Conservation (phyloP, 1,284 basidiomycete species). For the Spongiforma sp. region DNA sequence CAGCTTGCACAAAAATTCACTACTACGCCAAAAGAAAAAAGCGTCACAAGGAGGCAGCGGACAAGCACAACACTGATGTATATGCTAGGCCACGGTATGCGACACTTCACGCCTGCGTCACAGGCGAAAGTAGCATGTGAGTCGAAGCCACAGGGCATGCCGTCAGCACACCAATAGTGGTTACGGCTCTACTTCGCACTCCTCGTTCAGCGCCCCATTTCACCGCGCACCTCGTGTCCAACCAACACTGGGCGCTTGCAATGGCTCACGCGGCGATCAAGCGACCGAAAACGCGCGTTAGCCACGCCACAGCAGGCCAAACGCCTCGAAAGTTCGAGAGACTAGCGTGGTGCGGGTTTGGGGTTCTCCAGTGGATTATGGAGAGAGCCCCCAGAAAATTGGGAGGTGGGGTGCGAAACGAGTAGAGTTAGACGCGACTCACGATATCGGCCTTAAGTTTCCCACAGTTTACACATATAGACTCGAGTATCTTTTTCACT, state of each 20-base stretch:
- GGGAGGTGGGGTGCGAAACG: conserved; percentile 90
- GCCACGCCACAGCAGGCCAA: conserved; percentile 73
- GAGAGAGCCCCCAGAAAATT: conserved; percentile 96
- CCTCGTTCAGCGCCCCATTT: conserved; percentile 95
- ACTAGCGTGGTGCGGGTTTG: conserved; percentile 81
- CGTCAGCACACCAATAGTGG: conserved; percentile 35
- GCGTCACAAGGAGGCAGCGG: conserved; percentile 60
- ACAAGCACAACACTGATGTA: conserved; percentile 51
- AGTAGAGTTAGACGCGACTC: conserved; percentile 81
- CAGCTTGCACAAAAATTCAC: conserved; percentile 30
- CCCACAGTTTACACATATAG: conserved; percentile 98
- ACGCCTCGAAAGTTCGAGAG: conserved; percentile 77
- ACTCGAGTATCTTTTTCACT: conserved; percentile 99
- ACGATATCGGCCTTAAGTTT: conserved; percentile 97
- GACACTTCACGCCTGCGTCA: conserved; percentile 59
- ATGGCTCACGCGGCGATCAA: conserved; percentile 83
- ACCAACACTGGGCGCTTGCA: conserved; percentile 70
- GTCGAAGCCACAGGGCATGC: conserved; percentile 45
- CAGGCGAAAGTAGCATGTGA: conserved; percentile 49
- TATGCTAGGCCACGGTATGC: conserved; percentile 60
- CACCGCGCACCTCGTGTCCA: conserved; percentile 87
- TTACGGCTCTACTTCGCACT: conserved; percentile 68
- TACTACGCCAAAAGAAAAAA: conserved; percentile 38
- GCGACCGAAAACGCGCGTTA: conserved; percentile 85
- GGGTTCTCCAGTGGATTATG: conserved; percentile 82